These are phyloP conservation scores for Saccharum hybrid DNA, from an alignment of 202 grass and related monocot species.

Conservation along the genomic window DNA sequence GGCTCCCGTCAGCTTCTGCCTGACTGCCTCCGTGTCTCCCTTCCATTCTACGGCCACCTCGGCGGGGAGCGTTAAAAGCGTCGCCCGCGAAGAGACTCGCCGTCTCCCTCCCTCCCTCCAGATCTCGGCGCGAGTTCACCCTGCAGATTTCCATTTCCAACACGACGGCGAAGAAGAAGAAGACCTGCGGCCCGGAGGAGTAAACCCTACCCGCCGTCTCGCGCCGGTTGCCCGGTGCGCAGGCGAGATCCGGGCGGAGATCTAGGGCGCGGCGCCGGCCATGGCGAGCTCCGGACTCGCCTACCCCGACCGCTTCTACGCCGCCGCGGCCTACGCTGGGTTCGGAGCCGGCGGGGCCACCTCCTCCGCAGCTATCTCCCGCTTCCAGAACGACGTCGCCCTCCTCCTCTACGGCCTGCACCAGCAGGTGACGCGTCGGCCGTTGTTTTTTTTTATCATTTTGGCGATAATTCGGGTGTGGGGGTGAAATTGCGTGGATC, in stretches of 20 bases:
- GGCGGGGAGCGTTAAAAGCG: too few species aligned
- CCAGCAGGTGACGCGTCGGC: slow-evolving; percentile 66
- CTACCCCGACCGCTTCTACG: slow-evolving; percentile 97
- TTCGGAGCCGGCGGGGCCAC: slow-evolving; percentile 49
- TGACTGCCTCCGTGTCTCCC: neutral
- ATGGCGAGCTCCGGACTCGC: slow-evolving; percentile 91
- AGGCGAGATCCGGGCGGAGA: slow-evolving; percentile 45
- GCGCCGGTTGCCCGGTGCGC: neutral
- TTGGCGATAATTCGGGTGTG: slow-evolving; percentile 15
- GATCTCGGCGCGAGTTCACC: slow-evolving; percentile 33
- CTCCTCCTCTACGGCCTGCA: slow-evolving; percentile 94
- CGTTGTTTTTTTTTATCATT: slow-evolving; percentile 6
- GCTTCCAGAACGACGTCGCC: slow-evolving; percentile 93
- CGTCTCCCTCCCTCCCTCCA: slow-evolving; percentile 35
- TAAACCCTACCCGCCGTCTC: slow-evolving; percentile 38
- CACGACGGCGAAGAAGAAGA: slow-evolving; percentile 7
- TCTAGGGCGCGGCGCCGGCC: slow-evolving; percentile 49
- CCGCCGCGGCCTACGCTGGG: slow-evolving; percentile 85
- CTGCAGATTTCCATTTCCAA: slow-evolving; percentile 41
- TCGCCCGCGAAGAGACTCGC: too few species aligned
- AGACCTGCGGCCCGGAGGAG: neutral
- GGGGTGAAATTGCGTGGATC: slow-evolving; percentile 39
- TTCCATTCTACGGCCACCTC: slow-evolving; percentile 42
- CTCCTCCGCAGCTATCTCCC: slow-evolving; percentile 54
- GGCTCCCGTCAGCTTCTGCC: neutral